Percentiles rank a stretch among this genome's conserved stretches.
Conservation (phyloP, 345 rosid species). For the Rubroshorea leprosula region DNA sequence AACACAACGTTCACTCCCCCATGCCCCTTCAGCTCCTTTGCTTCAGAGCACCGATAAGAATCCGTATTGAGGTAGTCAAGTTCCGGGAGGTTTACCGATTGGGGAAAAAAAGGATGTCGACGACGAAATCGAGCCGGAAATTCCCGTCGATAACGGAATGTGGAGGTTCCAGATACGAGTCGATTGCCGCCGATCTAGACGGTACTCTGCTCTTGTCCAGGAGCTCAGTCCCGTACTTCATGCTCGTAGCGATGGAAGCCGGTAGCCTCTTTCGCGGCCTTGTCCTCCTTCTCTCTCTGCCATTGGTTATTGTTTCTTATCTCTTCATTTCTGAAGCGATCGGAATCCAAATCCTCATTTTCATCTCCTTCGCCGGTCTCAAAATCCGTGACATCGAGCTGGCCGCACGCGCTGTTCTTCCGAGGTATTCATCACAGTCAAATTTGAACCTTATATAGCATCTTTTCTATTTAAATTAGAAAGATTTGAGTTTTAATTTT, state of each 20-base stretch:
- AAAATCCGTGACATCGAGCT: conserved; percentile 87
- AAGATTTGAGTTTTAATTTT: neutral
- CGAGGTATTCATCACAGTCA: conserved; percentile 40
- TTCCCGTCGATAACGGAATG: conserved; percentile 60
- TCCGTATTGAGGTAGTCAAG: neutral
- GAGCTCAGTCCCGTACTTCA: conserved; percentile 87
- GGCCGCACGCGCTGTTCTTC: conserved; percentile 81
- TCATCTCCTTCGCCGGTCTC: conserved; percentile 74
- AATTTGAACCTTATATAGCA: neutral
- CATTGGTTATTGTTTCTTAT: conserved; percentile 57
- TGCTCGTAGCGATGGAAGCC: conserved; percentile 89
- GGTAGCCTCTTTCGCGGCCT: conserved; percentile 88
- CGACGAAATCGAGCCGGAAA: conserved; percentile 11
- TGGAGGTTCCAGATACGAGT: conserved; percentile 35
- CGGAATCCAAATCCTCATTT: conserved; percentile 84
- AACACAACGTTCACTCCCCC: conserved; percentile 38
- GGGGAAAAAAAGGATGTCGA: conserved; percentile 26
- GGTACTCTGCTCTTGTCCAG: conserved; percentile 78
- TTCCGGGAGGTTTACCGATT: neutral
- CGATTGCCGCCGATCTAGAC: conserved; percentile 90
- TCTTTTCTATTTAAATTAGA: neutral
- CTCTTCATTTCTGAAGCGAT: conserved; percentile 75
- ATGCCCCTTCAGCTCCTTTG: too few species aligned
- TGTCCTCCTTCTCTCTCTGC: conserved; percentile 64
- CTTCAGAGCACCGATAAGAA: neutral